Conservation (phyloP, 148 eudicot species). For the Rhododendron mucronatum region DNA sequence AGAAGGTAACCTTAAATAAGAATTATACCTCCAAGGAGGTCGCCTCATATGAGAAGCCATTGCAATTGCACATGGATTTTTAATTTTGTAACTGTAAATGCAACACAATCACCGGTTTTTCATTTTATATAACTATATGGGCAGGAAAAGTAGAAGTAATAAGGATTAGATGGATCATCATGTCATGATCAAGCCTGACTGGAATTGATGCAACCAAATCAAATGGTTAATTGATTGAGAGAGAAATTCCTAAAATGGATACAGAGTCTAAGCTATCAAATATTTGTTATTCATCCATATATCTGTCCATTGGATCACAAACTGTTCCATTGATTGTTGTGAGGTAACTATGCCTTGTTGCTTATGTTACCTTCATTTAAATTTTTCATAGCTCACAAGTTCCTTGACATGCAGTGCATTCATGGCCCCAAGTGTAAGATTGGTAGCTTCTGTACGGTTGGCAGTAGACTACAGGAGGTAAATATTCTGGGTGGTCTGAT, state of each 20-base stretch:
- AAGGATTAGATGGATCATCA: conserved; percentile 3
- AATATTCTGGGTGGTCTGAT: conserved; percentile 92
- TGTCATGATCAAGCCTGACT: background rate
- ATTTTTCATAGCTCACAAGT: background rate
- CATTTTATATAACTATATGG: background rate
- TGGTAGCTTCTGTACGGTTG: conserved; percentile 76
- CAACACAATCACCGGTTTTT: background rate
- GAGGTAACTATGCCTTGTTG: background rate
- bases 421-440: conserved; percentile 95
- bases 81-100: background rate
- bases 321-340: too few relatives aligned
- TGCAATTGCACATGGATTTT: background rate
- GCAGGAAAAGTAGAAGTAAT: background rate
- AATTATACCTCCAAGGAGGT: background rate
- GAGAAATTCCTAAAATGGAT: background rate
- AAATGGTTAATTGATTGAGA: background rate
- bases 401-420: conserved; percentile 68
- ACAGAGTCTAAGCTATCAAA: background rate
- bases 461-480: conserved; percentile 87
- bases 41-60: conserved; percentile 1
- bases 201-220: background rate
- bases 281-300: too few relatives aligned
- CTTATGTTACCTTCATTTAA: background rate
- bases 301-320: too few relatives aligned
- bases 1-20: conserved; percentile 4